Evolutionary conservation across 2,329 filamentous ascomycete genomes (phyloP), one percentile per base, ranked within the genome.

Genomic region (Cladosporium sp.): DNA sequence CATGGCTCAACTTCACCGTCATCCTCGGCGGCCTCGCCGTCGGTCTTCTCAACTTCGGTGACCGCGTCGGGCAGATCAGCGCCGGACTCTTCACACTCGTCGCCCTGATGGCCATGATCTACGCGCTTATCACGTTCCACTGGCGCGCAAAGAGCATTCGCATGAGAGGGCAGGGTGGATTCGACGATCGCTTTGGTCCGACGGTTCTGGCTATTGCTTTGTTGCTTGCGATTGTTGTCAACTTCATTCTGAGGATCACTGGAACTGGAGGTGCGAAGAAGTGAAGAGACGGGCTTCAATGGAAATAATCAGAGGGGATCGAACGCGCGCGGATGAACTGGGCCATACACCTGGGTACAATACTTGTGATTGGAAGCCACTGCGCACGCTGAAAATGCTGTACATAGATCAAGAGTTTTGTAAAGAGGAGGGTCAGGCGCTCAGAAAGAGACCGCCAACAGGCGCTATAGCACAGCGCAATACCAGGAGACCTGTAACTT

Each of bases 1-100:
- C 93, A 80, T 99, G 95, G 95, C 91, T 99, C 76, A 99, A 99
- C 86, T 98, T 98, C 85, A 97, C 93, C 79, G 93, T 99, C 76
- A 94, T 99, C 80, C 91, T 99, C 68, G 95, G 95, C 76, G 95
- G 95, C 69, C 89, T 99, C 59, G 94, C 95, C 71, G 92, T 99
- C 73, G 95, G 95, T 72, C 93, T 99, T 77, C 89, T 99, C 75
- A 99, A 99, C 84, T 99, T 99, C 74, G 95, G 95, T 77, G 95
- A 99, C 80, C 89, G 89, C 70, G 88, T 96, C 64, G 94, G 94
- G 73, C 95, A 95, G 78, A 97, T 98, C 79, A 94, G 90, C 67
- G 93, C 95, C 64, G 93, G 92, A 62, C 84, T 97, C 62, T 99
- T 99, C 83, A 98, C 95, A 0, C 83, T 93, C 71, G 94, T 99